These are phyloP conservation scores for Wickerhamomyces sp. DNA, from an alignment of 1,139 yeast species.

Conservation along the genomic window DNA sequence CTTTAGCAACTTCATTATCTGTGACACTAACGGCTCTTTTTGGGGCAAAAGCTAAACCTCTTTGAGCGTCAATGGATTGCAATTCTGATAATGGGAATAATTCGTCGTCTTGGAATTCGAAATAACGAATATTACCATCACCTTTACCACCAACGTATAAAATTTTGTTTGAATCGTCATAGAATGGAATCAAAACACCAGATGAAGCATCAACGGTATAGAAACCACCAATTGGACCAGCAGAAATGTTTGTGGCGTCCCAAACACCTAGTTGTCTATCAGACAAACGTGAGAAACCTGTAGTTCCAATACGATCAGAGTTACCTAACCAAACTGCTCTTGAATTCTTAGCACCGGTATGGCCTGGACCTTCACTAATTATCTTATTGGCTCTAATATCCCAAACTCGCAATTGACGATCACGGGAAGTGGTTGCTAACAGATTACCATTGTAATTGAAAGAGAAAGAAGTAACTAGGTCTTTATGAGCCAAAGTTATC, in stretches of 20 bases:
- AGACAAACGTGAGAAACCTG: slow-evolving; percentile 91
- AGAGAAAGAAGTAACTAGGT: slow-evolving; percentile 83
- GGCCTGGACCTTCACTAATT: slow-evolving; percentile 83
- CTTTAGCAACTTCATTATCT: slow-evolving; percentile 78
- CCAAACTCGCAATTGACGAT: slow-evolving; percentile 88
- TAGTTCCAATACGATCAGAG: slow-evolving; percentile 78
- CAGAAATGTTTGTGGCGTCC: slow-evolving; percentile 69
- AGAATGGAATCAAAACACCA: slow-evolving; percentile 89
- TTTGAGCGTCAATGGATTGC: slow-evolving; percentile 86
- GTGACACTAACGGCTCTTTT: slow-evolving; percentile 72
- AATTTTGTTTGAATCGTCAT: slow-evolving; percentile 74
- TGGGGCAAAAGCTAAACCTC: slow-evolving; percentile 92
- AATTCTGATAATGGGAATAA: slow-evolving; percentile 80
- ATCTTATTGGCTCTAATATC: slow-evolving; percentile 73
- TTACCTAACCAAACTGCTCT: slow-evolving; percentile 90
- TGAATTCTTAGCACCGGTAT: slow-evolving; percentile 86
- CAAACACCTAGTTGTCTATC: slow-evolving; percentile 95
- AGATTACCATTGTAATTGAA: slow-evolving; percentile 87
- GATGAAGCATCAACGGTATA: slow-evolving; percentile 83
- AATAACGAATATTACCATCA: slow-evolving; percentile 95
- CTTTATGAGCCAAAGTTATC: slow-evolving; percentile 78
- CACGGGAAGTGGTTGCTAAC: slow-evolving; percentile 89
- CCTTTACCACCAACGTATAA: slow-evolving; percentile 95
- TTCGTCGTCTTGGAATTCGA: slow-evolving; percentile 79
- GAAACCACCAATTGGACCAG: slow-evolving; percentile 89